These are phyloP conservation scores for Solanum boliviense DNA, from an alignment of 257 asterid genomes.

Conservation along the genomic window DNA sequence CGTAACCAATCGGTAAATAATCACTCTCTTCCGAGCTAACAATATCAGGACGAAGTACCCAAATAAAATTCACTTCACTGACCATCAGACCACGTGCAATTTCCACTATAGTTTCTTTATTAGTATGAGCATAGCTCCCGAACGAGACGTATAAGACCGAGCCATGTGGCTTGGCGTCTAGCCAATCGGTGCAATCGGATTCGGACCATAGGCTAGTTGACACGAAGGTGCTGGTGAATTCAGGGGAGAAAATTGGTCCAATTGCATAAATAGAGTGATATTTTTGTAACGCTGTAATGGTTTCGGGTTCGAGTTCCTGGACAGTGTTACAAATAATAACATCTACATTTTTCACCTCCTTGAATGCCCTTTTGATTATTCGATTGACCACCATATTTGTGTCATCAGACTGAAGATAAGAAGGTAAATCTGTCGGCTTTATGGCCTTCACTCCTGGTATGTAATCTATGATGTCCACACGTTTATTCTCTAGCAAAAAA, in stretches of 20 bases:
- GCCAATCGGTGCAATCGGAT: constrained; percentile 59
- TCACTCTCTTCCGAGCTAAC: constrained; percentile 38
- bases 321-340: constrained; percentile 56
- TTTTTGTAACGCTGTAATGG: constrained; percentile 26
- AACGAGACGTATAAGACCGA: constrained; percentile 67
- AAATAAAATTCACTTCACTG: constrained; percentile 40
- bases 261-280: constrained; percentile 43
- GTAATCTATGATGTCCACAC: constrained; percentile 43
- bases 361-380: constrained; percentile 49
- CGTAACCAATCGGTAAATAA: constrained; percentile 29
- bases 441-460: constrained; percentile 60
- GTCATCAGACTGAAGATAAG: constrained; percentile 47
- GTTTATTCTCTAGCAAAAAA: constrained; percentile 18
- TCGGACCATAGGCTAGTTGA: constrained; percentile 64
- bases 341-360: constrained; percentile 33
- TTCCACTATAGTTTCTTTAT: constrained; percentile 41
- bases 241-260: constrained; percentile 46
- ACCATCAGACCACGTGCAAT: constrained; percentile 44
- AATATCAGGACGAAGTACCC: constrained; percentile 64
- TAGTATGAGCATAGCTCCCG: constrained; percentile 64
- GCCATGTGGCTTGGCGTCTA: constrained; percentile 34
- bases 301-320: constrained; percentile 39
- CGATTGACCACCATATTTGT: constrained; percentile 39
- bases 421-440: constrained; percentile 46
- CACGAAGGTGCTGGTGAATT: constrained; percentile 31